phyloP scores from a whole-genome alignment of 306 rosid species.

The Neltuma alba region DNA sequence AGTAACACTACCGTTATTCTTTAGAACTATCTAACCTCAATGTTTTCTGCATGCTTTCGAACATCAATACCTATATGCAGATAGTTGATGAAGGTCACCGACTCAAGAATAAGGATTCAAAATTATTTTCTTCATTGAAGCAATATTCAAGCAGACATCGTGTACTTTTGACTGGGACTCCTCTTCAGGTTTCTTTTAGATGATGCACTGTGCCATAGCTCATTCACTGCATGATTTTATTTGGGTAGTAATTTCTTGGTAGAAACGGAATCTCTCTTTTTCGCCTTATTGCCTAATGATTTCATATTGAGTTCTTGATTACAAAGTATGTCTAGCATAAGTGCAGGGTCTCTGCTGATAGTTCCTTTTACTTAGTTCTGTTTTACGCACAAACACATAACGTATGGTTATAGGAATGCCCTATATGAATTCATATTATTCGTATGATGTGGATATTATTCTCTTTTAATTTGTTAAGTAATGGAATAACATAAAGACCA shows the following conservation, averaged over 20 bases:
- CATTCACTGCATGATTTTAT: slow-evolving; percentile 13
- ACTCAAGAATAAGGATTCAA: slow-evolving; percentile 96
- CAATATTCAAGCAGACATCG: slow-evolving; percentile 85
- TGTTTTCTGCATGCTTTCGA: slow-evolving; percentile 37
- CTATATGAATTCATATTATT: too few species aligned
- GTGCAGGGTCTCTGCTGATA: neutral
- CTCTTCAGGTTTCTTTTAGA: slow-evolving; percentile 82
- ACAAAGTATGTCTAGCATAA: slow-evolving; percentile 5
- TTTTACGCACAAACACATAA: too few species aligned
- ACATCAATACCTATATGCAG: slow-evolving; percentile 45
- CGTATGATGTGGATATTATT: neutral
- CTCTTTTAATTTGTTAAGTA: too few species aligned
- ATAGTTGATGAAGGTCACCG: slow-evolving; percentile 99
- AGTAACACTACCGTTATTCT: slow-evolving; percentile 20
- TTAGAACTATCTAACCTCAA: slow-evolving; percentile 12
- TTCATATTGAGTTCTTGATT: neutral
- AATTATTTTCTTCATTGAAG: slow-evolving; percentile 89
- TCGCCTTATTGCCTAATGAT: too few species aligned
- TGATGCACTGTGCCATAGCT: slow-evolving; percentile 30
- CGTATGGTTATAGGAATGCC: too few species aligned
- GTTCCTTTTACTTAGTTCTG: neutral
- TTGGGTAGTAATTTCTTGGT: neutral
- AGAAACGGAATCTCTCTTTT: too few species aligned
- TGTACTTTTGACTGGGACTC: slow-evolving; percentile 97
- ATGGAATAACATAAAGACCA: too few species aligned